Conservation (phyloP, 371 early-diverging fungal genomes). For the Saksenaea oblongispora region DNA sequence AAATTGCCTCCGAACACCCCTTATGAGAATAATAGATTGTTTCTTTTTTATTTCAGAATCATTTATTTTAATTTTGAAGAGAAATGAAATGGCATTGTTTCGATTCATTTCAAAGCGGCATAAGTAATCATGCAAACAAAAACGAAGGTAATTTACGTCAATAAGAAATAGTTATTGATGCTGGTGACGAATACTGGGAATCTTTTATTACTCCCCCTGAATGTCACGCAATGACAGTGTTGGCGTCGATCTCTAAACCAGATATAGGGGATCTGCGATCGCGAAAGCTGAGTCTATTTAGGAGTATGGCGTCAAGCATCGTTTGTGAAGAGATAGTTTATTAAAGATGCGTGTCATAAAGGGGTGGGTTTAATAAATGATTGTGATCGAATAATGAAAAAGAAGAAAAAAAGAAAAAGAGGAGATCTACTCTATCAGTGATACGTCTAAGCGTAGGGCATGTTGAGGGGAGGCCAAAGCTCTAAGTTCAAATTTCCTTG, state of each 20-base stretch:
- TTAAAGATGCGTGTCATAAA: neutral
- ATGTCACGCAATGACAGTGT: neutral
- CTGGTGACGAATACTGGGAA: slow-evolving; percentile 3
- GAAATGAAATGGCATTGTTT: too few relatives aligned
- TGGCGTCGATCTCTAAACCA: neutral
- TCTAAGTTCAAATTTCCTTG: neutral
- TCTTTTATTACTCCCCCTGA: neutral
- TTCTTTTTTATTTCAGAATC: too few relatives aligned
- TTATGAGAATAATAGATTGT: too few relatives aligned
- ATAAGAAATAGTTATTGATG: neutral
- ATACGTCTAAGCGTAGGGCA: neutral
- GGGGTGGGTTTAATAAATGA: neutral
- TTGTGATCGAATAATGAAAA: neutral
- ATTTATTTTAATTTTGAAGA: too few relatives aligned
- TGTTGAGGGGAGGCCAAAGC: neutral
- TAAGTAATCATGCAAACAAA: neutral
- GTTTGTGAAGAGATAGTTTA: neutral
- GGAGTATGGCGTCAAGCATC: neutral
- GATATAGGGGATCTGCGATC: neutral
- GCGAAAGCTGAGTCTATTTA: neutral
- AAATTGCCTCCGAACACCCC: too few relatives aligned
- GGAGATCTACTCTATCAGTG: neutral
- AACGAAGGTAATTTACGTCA: neutral
- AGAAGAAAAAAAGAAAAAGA: neutral
- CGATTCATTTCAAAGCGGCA: neutral